These are phyloP conservation scores for Alloteropsis semialata DNA, from an alignment of 176 grass and related monocot species.

Conservation along the genomic window DNA sequence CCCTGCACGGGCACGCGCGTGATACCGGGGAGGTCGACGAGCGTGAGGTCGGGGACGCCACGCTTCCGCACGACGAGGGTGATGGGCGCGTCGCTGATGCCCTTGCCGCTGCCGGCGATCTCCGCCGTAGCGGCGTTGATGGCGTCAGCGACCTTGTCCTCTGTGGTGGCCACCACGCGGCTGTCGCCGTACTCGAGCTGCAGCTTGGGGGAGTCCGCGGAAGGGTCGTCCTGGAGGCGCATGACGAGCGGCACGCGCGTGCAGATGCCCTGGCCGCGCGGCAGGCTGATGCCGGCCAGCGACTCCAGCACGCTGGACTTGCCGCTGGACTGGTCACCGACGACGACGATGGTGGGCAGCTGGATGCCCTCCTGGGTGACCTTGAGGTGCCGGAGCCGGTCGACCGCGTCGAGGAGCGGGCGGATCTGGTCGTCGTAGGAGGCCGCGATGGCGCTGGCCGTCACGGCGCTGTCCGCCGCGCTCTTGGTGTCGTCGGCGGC, in stretches of 20 bases:
- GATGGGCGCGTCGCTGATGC: constrained; percentile 64
- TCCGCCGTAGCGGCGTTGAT: constrained; percentile 39
- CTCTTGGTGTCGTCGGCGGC: background rate
- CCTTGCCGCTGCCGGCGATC: constrained; percentile 58
- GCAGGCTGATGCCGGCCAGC: constrained; percentile 69
- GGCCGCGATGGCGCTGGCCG: constrained; percentile 30
- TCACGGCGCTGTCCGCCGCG: background rate
- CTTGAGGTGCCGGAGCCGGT: constrained; percentile 60
- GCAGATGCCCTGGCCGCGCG: constrained; percentile 70
- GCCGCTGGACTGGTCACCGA: constrained; percentile 57
- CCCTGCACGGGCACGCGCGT: constrained; percentile 55
- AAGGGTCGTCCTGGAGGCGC: constrained; percentile 56
- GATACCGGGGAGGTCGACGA: constrained; percentile 65
- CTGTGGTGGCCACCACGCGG: constrained; percentile 44
- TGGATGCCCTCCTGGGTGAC: constrained; percentile 68
- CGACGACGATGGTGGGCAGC: constrained; percentile 63
- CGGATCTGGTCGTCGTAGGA: constrained; percentile 60
- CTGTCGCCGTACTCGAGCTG: constrained; percentile 44
- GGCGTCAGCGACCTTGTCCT: constrained; percentile 26
- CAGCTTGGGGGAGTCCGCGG: background rate
- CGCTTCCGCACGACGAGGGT: constrained; percentile 57
- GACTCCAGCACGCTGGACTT: constrained; percentile 72
- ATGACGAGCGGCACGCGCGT: constrained; percentile 65
- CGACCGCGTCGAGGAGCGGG: constrained; percentile 52
- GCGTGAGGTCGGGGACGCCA: constrained; percentile 54